Conservation (phyloP, 305 asterid species). For the Plantago rigida region DNA sequence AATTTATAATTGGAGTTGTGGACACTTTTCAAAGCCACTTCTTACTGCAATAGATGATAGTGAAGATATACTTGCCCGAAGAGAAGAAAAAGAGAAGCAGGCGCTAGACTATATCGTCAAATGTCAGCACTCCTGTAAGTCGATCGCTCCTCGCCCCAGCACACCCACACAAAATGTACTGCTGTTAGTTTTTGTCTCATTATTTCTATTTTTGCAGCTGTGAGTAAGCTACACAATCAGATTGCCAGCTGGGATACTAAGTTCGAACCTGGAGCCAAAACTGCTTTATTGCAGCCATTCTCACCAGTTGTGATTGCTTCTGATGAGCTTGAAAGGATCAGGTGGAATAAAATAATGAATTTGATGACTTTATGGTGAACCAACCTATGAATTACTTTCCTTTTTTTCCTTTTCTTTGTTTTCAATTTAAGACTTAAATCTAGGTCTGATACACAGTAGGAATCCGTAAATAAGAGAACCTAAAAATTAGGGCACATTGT, state of each 20-base stretch:
- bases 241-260: slow-evolving; percentile 98
- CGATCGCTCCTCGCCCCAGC: slow-evolving; percentile 12
- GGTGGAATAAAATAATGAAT: slow-evolving; percentile 32
- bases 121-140: slow-evolving; percentile 85
- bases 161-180: neutral
- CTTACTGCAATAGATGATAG: slow-evolving; percentile 79
- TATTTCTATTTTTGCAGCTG: slow-evolving; percentile 48
- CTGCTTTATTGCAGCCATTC: slow-evolving; percentile 84
- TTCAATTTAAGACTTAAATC: too few species aligned
- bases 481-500: too few species aligned
- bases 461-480: too few species aligned
- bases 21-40: slow-evolving; percentile 96
- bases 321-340: slow-evolving; percentile 82
- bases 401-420: too few species aligned
- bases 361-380: neutral
- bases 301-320: slow-evolving; percentile 90
- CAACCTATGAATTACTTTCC: too few species aligned
- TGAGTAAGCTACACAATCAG: slow-evolving; percentile 74
- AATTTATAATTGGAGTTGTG: slow-evolving; percentile 95
- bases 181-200: slow-evolving; percentile 11
- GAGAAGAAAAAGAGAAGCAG: slow-evolving; percentile 75
- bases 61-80: slow-evolving; percentile 71
- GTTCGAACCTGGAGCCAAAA: slow-evolving; percentile 78
- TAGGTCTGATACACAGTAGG: too few species aligned
- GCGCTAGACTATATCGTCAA: slow-evolving; percentile 76